Conservation (phyloP, 768 basidiomycete genomes). For the Auriscalpium microsporum region DNA sequence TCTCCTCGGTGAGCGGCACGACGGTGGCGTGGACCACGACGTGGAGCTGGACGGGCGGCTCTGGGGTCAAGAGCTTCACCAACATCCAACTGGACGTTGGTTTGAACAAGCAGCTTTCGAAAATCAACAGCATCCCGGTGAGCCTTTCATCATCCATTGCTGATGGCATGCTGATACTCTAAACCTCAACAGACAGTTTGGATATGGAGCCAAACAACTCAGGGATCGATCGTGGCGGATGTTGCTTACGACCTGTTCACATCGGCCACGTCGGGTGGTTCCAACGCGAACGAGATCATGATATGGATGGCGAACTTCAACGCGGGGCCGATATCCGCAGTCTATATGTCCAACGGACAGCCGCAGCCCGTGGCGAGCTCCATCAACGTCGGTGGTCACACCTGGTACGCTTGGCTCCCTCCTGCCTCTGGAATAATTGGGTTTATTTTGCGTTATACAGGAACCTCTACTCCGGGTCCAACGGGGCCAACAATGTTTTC, state of each 20-base stretch:
- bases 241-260: constrained; percentile 63
- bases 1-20: constrained; percentile 34
- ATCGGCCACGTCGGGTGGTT: constrained; percentile 38
- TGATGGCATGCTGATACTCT: neutral
- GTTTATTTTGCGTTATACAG: constrained; percentile 19
- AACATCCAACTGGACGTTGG: constrained; percentile 44
- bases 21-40: constrained; percentile 42
- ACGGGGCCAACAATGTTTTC: constrained; percentile 39
- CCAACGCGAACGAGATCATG: constrained; percentile 45
- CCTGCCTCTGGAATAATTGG: constrained; percentile 17
- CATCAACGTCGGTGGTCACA: constrained; percentile 38
- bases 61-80: constrained; percentile 52
- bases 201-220: constrained; percentile 43
- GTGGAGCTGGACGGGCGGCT: constrained; percentile 47
- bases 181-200: constrained; percentile 35
- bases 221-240: constrained; percentile 39
- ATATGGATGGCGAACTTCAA: constrained; percentile 56
- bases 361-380: constrained; percentile 37
- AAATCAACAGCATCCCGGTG: constrained; percentile 49
- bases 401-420: constrained; percentile 24
- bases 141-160: constrained; percentile 8
- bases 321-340: constrained; percentile 47
- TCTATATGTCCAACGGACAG: constrained; percentile 37
- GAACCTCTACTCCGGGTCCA: constrained; percentile 48
- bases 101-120: constrained; percentile 44